Conservation (phyloP, 306 rosid genomes). For the Cajanus cajan region DNA sequence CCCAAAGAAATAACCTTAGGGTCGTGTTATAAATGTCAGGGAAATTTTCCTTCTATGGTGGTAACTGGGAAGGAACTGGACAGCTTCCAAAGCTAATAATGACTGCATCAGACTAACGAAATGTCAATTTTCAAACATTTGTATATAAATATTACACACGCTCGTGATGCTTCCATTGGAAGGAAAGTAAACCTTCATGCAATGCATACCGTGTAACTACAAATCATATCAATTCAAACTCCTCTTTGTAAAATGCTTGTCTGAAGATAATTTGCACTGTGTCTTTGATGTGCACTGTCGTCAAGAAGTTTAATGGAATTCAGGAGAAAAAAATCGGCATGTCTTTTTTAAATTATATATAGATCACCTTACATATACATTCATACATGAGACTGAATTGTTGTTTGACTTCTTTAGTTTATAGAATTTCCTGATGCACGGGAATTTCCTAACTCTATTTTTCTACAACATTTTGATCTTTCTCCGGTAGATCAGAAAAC, state of each 20-base stretch:
- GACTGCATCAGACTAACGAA: not conserved
- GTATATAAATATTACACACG: not conserved
- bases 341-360: not conserved
- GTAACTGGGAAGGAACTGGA: not conserved
- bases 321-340: not conserved
- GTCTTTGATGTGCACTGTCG: not conserved
- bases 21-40: not conserved
- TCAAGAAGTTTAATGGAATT: conserved; percentile 6
- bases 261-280: not conserved
- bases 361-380: not conserved
- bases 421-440: not conserved
- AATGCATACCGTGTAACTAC: not conserved
- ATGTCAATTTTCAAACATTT: not conserved
- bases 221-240: not conserved
- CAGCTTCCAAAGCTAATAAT: not conserved
- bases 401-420: not conserved
- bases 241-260: not conserved
- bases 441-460: conserved; percentile 29
- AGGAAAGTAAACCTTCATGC: not conserved
- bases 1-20: not conserved
- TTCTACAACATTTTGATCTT: conserved; percentile 31
- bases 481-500: conserved; percentile 32
- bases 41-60: not conserved
- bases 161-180: not conserved
- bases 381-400: conserved; percentile 17